A percentile compares a stretch with the other conserved stretches of the same genome.
Evolutionary conservation across 2,329 filamentous ascomycete genomes (phyloP).

Genomic region (Xylariaceae sp.): DNA sequence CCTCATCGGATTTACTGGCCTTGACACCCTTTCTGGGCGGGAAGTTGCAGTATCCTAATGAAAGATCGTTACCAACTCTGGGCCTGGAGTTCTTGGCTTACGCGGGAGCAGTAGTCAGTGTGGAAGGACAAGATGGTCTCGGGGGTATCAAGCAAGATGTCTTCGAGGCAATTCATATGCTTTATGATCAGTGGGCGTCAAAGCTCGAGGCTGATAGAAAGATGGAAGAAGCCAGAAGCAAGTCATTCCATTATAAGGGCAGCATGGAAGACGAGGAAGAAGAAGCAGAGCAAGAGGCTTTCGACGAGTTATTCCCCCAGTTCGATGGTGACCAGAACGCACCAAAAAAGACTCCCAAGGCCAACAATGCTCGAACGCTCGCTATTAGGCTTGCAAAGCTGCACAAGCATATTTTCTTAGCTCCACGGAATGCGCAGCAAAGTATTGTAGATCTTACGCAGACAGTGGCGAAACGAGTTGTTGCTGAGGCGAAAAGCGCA

Average conservation of each 20-base stretch:
- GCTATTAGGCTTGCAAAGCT: constrained; percentile 58
- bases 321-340: constrained; percentile 48
- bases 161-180: constrained; percentile 63
- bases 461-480: constrained; percentile 37
- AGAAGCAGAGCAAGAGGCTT: constrained; percentile 67
- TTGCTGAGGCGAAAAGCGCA: constrained; percentile 28
- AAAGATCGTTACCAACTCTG: constrained; percentile 21
- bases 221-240: constrained; percentile 67
- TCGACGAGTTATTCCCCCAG: constrained; percentile 76
- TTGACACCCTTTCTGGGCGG: constrained; percentile 56
- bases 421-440: constrained; percentile 33
- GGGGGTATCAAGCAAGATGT: constrained; percentile 47
- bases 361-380: constrained; percentile 44
- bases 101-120: constrained; percentile 38
- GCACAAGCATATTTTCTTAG: constrained; percentile 52
- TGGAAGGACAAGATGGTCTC: constrained; percentile 44
- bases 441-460: constrained; percentile 43
- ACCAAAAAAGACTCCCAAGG: constrained; percentile 23
- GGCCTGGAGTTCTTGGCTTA: constrained; percentile 49
- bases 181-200: constrained; percentile 77
- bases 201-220: constrained; percentile 73
- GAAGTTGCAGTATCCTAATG: constrained; percentile 23
- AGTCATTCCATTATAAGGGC: constrained; percentile 80
- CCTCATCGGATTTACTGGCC: constrained; percentile 34
- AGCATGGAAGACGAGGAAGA: constrained; percentile 71